phyloP scores from a whole-genome alignment of 768 basidiomycete genomes.

The Cystoderma amianthinum region DNA sequence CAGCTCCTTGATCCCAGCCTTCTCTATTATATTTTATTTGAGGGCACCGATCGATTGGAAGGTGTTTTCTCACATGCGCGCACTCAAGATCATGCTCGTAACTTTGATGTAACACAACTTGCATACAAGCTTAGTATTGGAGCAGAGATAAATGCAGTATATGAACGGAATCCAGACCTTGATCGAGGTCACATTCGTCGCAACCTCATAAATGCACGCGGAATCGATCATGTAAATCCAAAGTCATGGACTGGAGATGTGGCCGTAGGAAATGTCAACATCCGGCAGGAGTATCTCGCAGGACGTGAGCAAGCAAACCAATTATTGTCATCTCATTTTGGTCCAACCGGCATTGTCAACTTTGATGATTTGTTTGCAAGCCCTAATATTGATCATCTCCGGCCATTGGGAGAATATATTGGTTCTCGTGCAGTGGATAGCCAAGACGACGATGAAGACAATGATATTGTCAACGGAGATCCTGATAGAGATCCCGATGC shows the following conservation, averaged over 20 bases:
- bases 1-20: slow-evolving; percentile 9
- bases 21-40: slow-evolving; percentile 11
- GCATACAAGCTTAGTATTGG: slow-evolving; percentile 10
- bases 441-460: no score
- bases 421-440: no score
- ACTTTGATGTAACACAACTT: slow-evolving; percentile 15
- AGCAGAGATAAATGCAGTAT: slow-evolving; percentile 10
- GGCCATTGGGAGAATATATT: no score
- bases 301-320: no score
- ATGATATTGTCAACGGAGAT: no score
- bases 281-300: no score
- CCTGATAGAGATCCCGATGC: no score
- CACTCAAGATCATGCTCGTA: slow-evolving; percentile 13
- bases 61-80: slow-evolving; percentile 12
- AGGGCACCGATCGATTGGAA: slow-evolving; percentile 20
- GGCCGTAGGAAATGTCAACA: no score
- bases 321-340: slow-evolving; percentile 9
- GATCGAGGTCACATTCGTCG: slow-evolving; percentile 12
- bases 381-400: no score
- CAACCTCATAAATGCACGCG: slow-evolving; percentile 7
- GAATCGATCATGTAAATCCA: slow-evolving; percentile 17
- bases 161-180: slow-evolving; percentile 13
- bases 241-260: slow-evolving; percentile 13
- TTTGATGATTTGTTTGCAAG: no score
- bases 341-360: no score